Conservation (phyloP, 192 early-diverging fungal genomes). For the Rhizophagus sp. region DNA sequence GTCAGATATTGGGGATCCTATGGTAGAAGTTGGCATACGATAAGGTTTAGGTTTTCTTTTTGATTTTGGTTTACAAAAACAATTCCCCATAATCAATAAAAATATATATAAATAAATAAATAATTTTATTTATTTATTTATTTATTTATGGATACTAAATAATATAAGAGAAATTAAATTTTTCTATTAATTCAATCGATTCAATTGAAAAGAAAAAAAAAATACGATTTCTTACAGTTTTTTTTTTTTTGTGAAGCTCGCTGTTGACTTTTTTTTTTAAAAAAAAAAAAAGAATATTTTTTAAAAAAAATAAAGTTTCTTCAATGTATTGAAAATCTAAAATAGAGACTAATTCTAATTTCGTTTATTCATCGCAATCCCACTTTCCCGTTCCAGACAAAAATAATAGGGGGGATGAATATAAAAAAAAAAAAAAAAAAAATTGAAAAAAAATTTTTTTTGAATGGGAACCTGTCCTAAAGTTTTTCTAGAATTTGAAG, state of each 20-base stretch:
- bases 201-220: not conserved
- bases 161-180: not conserved
- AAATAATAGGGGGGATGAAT: not conserved
- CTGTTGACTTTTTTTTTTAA: not conserved
- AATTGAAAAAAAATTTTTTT: not conserved
- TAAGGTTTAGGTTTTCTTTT: not conserved
- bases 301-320: not conserved
- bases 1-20: not conserved
- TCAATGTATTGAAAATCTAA: too few relatives aligned
- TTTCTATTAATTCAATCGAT: too few relatives aligned
- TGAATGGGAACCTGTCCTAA: not conserved
- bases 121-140: too few relatives aligned
- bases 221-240: not conserved
- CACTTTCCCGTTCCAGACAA: not conserved
- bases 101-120: too few relatives aligned
- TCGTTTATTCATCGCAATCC: not conserved
- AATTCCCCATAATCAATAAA: constrained; percentile 4
- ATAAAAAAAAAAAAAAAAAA: not conserved
- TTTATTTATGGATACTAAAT: not conserved
- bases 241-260: too few relatives aligned
- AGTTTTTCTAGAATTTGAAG: not conserved
- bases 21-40: not conserved
- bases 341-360: not conserved
- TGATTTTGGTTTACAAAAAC: constrained; percentile 19
- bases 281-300: too few relatives aligned